Evolutionary conservation across 2,329 filamentous ascomycete species (phyloP).

Genomic region (Fusarium solani-melongenae): DNA sequence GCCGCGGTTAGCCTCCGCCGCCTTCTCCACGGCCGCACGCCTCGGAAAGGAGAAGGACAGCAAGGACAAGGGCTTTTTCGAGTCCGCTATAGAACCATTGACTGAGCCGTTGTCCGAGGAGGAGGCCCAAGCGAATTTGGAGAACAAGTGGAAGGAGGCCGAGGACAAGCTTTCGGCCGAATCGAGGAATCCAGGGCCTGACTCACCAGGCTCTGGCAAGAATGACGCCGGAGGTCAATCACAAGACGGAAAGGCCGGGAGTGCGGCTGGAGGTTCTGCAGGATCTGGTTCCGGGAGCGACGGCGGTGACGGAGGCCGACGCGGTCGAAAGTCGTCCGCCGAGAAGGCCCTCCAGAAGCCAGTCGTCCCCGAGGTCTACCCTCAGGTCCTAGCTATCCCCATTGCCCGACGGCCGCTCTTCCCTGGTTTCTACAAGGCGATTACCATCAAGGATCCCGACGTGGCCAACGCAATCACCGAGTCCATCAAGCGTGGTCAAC

Average conservation of each 20-base stretch:
- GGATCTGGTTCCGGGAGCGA: slow-evolving; percentile 65
- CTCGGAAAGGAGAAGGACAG: slow-evolving; percentile 52
- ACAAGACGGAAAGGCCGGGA: slow-evolving; percentile 66
- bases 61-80: slow-evolving; percentile 61
- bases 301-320: slow-evolving; percentile 72
- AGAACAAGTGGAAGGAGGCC: slow-evolving; percentile 56
- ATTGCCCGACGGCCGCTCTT: slow-evolving; percentile 94
- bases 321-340: slow-evolving; percentile 75
- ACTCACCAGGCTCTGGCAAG: slow-evolving; percentile 59
- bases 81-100: slow-evolving; percentile 54
- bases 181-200: slow-evolving; percentile 55
- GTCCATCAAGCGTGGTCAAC: slow-evolving; percentile 96
- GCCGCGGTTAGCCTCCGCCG: slow-evolving; percentile 43
- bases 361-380: slow-evolving; percentile 92
- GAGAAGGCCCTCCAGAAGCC: slow-evolving; percentile 88
- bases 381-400: slow-evolving; percentile 96
- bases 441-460: slow-evolving; percentile 93
- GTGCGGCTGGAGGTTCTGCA: slow-evolving; percentile 64
- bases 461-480: slow-evolving; percentile 94
- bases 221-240: slow-evolving; percentile 50
- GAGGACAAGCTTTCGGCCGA: slow-evolving; percentile 61
- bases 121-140: slow-evolving; percentile 62
- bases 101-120: slow-evolving; percentile 64
- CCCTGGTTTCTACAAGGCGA: slow-evolving; percentile 98
- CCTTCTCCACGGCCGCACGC: slow-evolving; percentile 51